Conservation (phyloP, 495 filamentous ascomycete species). For the Cercophora newfieldiana region DNA sequence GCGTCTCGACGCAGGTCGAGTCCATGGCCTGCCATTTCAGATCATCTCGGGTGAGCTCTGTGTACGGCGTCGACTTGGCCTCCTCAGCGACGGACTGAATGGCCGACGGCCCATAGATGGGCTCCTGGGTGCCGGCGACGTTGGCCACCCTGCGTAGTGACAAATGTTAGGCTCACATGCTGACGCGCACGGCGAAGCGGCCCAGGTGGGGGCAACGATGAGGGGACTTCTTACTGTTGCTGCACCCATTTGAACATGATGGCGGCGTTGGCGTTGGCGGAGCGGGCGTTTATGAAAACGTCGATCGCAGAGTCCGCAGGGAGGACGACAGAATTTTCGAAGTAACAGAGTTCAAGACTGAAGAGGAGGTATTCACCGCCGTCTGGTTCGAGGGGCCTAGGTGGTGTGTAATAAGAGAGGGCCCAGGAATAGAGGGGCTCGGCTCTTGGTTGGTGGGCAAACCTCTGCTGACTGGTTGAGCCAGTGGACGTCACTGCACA, state of each 20-base stretch:
- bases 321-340: background rate
- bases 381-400: slow-evolving; percentile 18
- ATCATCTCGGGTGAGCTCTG: slow-evolving; percentile 72
- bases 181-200: background rate
- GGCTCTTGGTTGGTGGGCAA: slow-evolving; percentile 1
- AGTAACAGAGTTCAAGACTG: background rate
- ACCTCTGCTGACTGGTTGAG: slow-evolving; percentile 13
- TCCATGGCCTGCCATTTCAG: slow-evolving; percentile 79
- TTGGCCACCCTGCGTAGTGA: slow-evolving; percentile 67
- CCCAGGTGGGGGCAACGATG: slow-evolving; percentile 18
- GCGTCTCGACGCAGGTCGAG: slow-evolving; percentile 90
- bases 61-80: slow-evolving; percentile 74
- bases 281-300: slow-evolving; percentile 5
- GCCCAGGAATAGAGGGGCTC: slow-evolving; percentile 5
- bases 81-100: slow-evolving; percentile 83
- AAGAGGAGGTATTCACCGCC: slow-evolving; percentile 27
- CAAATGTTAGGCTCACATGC: slow-evolving; percentile 11
- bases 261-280: slow-evolving; percentile 19
- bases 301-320: slow-evolving; percentile 1
- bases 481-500: slow-evolving; percentile 22
- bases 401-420: slow-evolving; percentile 1
- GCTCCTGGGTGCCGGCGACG: slow-evolving; percentile 93
- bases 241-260: slow-evolving; percentile 56
- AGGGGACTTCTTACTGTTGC: slow-evolving; percentile 40
- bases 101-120: slow-evolving; percentile 89